phyloP scores from a whole-genome alignment of 75 land plant genomes.

The Chamaecyparis obtusa region DNA sequence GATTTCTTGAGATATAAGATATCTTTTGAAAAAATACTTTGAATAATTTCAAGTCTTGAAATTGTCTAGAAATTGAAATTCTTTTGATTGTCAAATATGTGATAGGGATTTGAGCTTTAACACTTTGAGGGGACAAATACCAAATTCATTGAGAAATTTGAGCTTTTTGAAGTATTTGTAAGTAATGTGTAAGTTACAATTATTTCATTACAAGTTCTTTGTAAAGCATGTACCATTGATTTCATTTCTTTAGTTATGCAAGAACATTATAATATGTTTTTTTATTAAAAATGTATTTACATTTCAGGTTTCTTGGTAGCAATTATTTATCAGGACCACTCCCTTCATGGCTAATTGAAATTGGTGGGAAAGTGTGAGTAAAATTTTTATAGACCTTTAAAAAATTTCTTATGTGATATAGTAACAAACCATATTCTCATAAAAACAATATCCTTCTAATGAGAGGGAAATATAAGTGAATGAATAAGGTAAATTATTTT shows the following conservation, averaged over 20 bases:
- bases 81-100: not conserved
- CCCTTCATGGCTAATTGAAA: not conserved
- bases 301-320: not conserved
- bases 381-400: not conserved
- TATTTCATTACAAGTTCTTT: not conserved
- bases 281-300: not conserved
- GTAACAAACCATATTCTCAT: not conserved
- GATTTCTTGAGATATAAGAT: not conserved
- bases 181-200: not conserved
- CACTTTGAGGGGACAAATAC: conserved; percentile 1
- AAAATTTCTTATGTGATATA: not conserved
- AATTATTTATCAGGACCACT: not conserved
- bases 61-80: not conserved
- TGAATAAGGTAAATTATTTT: not conserved
- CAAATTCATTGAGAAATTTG: not conserved
- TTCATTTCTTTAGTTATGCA: not conserved
- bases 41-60: not conserved
- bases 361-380: not conserved
- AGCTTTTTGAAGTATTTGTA: not conserved
- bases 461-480: not conserved
- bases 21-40: not conserved
- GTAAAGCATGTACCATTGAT: not conserved
- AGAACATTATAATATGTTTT: not conserved
- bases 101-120: conserved; percentile 11
- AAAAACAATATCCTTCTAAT: too few species aligned